These are phyloP conservation scores for Amaranthus cruentus DNA, from an alignment of 148 eudicot genomes.

Conservation along the genomic window DNA sequence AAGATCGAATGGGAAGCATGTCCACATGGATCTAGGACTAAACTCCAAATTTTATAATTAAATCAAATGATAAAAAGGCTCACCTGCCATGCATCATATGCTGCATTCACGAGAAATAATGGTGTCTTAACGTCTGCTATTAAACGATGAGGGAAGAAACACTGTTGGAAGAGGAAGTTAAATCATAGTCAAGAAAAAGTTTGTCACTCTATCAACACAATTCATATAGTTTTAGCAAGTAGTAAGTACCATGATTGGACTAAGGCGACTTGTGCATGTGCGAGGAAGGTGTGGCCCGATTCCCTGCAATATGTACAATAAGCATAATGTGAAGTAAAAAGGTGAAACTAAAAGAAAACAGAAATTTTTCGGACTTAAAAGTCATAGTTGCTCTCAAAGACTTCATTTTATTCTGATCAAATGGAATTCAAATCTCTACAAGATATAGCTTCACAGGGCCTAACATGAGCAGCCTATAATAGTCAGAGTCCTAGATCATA, in stretches of 20 bases:
- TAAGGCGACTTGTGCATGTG: constrained; percentile 32
- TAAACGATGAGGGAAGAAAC: constrained; percentile 44
- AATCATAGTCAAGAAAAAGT: background rate
- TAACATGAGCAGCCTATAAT: background rate
- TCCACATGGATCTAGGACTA: too few relatives aligned
- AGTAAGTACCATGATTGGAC: constrained; percentile 28
- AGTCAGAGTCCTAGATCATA: constrained; percentile 20
- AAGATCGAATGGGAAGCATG: too few relatives aligned
- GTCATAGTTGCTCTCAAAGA: background rate
- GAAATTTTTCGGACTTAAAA: background rate
- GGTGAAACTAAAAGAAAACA: background rate
- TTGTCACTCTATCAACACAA: background rate
- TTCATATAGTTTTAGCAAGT: background rate
- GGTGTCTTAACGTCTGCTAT: constrained; percentile 36
- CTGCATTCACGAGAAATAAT: constrained; percentile 43
- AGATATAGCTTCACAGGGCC: background rate
- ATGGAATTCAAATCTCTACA: background rate
- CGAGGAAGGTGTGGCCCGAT: constrained; percentile 52
- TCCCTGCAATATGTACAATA: constrained; percentile 33
- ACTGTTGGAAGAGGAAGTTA: constrained; percentile 24
- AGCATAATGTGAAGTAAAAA: background rate
- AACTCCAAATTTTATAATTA: background rate
- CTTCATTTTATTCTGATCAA: background rate
- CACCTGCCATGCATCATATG: constrained; percentile 55
- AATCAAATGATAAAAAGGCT: background rate